Conservation (phyloP, 371 early-diverging fungal genomes). For the Rhizomucor miehei region DNA sequence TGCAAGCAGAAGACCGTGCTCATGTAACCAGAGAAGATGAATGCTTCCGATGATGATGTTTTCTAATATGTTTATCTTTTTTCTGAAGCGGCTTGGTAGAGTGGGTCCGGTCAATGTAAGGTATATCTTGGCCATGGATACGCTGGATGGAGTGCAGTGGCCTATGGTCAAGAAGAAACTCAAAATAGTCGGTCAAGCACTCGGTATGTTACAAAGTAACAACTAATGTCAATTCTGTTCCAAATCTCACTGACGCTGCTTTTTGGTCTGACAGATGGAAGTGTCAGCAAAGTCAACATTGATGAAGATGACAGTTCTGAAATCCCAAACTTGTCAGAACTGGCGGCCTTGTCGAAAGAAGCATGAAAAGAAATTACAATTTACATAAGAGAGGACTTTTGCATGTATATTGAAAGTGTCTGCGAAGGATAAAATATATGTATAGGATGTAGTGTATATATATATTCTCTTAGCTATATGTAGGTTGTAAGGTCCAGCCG, state of each 20-base stretch:
- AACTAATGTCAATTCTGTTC: too few relatives aligned
- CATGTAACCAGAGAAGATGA: constrained; percentile 14
- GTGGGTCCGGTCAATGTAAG: constrained; percentile 48
- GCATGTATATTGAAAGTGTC: too few relatives aligned
- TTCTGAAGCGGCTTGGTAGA: constrained; percentile 50
- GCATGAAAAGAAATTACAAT: too few relatives aligned
- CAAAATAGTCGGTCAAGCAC: constrained; percentile 28
- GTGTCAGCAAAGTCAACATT: background rate
- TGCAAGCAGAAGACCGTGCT: constrained; percentile 49
- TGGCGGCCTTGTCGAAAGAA: too few relatives aligned
- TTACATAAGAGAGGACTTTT: too few relatives aligned
- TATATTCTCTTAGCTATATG: too few relatives aligned
- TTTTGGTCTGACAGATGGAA: background rate
- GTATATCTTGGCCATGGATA: constrained; percentile 54
- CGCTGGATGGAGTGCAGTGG: constrained; percentile 46
- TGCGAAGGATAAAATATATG: too few relatives aligned
- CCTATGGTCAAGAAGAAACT: constrained; percentile 33
- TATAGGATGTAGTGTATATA: too few relatives aligned
- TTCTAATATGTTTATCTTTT: too few relatives aligned
- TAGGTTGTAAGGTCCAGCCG: constrained; percentile 12
- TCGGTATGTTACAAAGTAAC: constrained; percentile 25
- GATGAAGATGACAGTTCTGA: background rate
- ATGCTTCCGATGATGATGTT: background rate
- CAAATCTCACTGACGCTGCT: background rate
- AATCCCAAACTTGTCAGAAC: too few relatives aligned